Percentiles rank a stretch among this genome's conserved stretches.
Evolutionary conservation across 1,139 yeast genomes (phyloP).

Genomic region (Lodderomyces margitis): DNA sequence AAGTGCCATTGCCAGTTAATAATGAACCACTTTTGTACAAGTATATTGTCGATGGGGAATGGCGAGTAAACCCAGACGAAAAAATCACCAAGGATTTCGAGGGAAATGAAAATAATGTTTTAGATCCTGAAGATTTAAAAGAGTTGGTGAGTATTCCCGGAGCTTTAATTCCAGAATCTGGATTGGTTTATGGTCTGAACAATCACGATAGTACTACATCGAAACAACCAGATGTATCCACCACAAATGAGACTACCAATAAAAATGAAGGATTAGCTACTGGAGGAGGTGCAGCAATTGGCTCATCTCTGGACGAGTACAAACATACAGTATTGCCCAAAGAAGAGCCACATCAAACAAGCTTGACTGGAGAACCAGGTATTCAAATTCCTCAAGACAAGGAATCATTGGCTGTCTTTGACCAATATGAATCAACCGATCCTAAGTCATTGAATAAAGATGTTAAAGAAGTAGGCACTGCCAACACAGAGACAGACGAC

Average conservation of each 20-base stretch:
- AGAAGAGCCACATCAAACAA: constrained; percentile 43
- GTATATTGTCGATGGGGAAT: constrained; percentile 72
- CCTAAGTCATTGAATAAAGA: constrained; percentile 49
- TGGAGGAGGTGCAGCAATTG: constrained; percentile 7
- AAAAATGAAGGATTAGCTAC: constrained; percentile 7
- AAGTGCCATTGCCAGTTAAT: constrained; percentile 50
- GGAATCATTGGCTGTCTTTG: constrained; percentile 41
- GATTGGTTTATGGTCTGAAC: constrained; percentile 24
- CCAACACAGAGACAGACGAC: constrained; percentile 4
- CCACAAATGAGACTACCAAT: constrained; percentile 7
- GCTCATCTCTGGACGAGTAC: constrained; percentile 19
- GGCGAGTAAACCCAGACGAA: constrained; percentile 53
- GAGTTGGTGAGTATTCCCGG: constrained; percentile 25
- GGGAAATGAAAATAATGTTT: constrained; percentile 63
- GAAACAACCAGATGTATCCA: constrained; percentile 2
- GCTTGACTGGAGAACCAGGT: constrained; percentile 56
- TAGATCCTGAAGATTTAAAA: constrained; percentile 42
- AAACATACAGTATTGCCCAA: constrained; percentile 59
- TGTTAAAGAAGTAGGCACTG: constrained; percentile 12
- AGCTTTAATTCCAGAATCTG: constrained; percentile 60
- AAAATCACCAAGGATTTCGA: constrained; percentile 44
- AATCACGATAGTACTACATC: not conserved
- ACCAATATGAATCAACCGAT: constrained; percentile 34
- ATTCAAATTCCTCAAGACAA: constrained; percentile 39
- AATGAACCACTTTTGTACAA: constrained; percentile 55